Evolutionary conservation across 2,329 filamentous ascomycete genomes (phyloP).

Genomic region (Epicoccum sorghinum): DNA sequence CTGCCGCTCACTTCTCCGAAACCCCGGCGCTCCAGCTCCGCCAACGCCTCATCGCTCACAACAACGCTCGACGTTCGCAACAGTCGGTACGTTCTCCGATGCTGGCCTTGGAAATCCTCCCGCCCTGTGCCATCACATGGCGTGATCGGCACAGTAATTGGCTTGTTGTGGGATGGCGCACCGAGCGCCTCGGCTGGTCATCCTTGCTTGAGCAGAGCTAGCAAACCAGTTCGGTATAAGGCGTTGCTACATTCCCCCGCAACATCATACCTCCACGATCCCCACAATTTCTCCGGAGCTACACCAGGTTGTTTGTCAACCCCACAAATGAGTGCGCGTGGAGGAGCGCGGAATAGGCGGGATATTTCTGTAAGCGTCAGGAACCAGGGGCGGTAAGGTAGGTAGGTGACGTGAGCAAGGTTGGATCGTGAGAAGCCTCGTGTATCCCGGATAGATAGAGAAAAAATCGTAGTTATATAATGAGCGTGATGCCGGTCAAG

Average conservation of each 20-base stretch:
- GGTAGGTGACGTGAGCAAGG: slow-evolving; percentile 10
- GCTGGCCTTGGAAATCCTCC: neutral
- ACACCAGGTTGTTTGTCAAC: slow-evolving; percentile 4
- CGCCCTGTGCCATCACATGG: slow-evolving; percentile 11
- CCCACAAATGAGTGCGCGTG: slow-evolving; percentile 21
- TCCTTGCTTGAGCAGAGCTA: too few species aligned
- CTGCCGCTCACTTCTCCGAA: slow-evolving; percentile 10
- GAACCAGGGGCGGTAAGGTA: slow-evolving; percentile 3
- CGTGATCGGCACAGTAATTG: slow-evolving; percentile 4
- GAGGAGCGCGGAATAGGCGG: slow-evolving; percentile 6
- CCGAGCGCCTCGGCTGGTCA: slow-evolving; percentile 10
- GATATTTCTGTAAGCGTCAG: slow-evolving; percentile 10
- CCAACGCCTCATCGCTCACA: neutral
- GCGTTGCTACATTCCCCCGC: slow-evolving; percentile 26
- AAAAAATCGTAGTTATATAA: slow-evolving; percentile 6
- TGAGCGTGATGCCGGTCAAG: slow-evolving; percentile 4
- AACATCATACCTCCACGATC: slow-evolving; percentile 16
- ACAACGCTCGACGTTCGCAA: neutral
- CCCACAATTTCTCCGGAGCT: slow-evolving; percentile 31
- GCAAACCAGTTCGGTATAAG: neutral
- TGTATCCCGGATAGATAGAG: too few species aligned
- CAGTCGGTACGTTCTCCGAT: slow-evolving; percentile 14
- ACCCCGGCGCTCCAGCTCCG: neutral
- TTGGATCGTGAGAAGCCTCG: neutral
- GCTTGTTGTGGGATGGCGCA: slow-evolving; percentile 2